Base-by-base conservation (phyloP, 768 basidiomycete species). In the Russula foetens region DNA sequence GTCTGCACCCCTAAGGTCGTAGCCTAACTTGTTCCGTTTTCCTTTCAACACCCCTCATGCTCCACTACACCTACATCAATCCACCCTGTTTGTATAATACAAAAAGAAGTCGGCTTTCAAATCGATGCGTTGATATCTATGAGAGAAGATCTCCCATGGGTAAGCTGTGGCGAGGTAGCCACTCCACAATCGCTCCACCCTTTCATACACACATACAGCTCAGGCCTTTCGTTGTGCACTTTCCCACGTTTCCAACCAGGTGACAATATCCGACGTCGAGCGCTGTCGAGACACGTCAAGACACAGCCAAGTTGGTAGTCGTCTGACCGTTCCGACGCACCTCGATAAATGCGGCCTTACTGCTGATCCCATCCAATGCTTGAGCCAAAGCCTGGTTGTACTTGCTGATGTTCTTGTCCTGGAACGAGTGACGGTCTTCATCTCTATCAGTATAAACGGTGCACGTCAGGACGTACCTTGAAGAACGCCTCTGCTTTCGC, bases 301-400 rank as follows among this genome's bases (percentile, higher is more conserved):
- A 11, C 39, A 5, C n/a, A 7, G 19, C 24, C n/a, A 33, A 44
- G 7, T 19, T 6, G 11, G 15, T 19, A 28, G 17, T n/a, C 24
- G 11, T 19, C 8, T 33, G 2, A 39, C 35, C 33, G 3, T 53
- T 6, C 11, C 28, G 39, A 31, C 59, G 35, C 17, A 64, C 65
- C 48, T 66, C 41, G 50, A 66, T 59, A 38, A 60, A 58, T 3
- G 53, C 48, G 0, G 53, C 41, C 47, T 64, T 64, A 7, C 63
- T 24, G 19, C 31, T 58, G 53, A 66, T 64, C 15, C 49, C 53
- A 31, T 66, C 65, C 26, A 64, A 19, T 28, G 43, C 57, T 45
- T 66, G 65, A 15, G 65, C 65, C 41, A 66, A 43, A 4, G 53
- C 51, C 21, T 61, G 63, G 26, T 66, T 61, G 35, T 58, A 66